Evolutionary conservation across 495 filamentous ascomycete species (phyloP), one percentile per base, ranked within the genome.

Genomic region (Hypoxylon perforatum): DNA sequence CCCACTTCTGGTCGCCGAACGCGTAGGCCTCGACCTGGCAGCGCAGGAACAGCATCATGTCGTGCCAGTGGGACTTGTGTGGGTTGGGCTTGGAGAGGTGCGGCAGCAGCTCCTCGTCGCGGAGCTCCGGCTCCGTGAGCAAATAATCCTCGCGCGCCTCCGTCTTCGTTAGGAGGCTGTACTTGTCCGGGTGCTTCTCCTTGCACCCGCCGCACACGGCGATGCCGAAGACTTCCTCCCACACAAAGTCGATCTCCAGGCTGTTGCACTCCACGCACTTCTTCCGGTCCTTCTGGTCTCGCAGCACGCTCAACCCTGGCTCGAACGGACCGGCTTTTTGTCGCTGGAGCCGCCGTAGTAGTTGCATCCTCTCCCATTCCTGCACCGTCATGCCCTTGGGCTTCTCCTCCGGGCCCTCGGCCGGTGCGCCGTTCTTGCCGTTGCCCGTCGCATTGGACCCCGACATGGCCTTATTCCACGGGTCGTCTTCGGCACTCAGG

Each of bases 31-130:
- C 95, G 1, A 99, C 90, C 72, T 99, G 96, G 60, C 88, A 97
- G 0, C 96, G 89, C 8, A 99, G 81, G 73, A 91, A 99, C 0
- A 99, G 86, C 91, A 95, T 95, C 95, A 99, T 98, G 79, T 95
- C 92, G 71, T 97, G 94, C 92, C 92, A 99, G 33, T 93, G 93
- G 0, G 89, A 87, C 73, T 97, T 97, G 75, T 97, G 94, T 17
- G 95, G 95, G 72, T 99, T 99, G 4, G 96, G 95, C 22, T 87
- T 88, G 61, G 91, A 91, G 0, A 99, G 78, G 74, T 93, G 93
- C 0, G 95, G 95, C 3, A 99, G 82, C 9, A 99, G 80, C 45
- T 94, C 92, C 55, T 86, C 84, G 69, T 99, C 95, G 61, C 87
- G 87, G 1, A 98, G 82, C 72, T 97, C 94, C 42, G 92, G 92